These are phyloP conservation scores for Scheffersomyces spartinae DNA, from an alignment of 805 yeast genomes.

Conservation along the genomic window DNA sequence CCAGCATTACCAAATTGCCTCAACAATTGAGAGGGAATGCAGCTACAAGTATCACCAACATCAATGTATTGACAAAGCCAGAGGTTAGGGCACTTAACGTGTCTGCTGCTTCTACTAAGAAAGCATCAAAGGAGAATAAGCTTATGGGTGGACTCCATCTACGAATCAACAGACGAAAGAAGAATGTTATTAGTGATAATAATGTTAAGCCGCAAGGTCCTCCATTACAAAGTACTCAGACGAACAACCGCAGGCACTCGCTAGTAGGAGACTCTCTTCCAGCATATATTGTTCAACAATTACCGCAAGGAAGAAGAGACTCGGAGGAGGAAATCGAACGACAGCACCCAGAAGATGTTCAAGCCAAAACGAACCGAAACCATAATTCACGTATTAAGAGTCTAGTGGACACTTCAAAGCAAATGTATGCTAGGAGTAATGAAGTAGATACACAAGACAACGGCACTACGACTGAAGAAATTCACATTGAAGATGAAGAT, in stretches of 20 bases:
- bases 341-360: not conserved
- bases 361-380: conserved; percentile 1
- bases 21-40: too few species aligned
- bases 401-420: conserved; percentile 23
- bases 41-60: conserved; percentile 15
- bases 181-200: conserved; percentile 1
- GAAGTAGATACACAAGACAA: conserved; percentile 8
- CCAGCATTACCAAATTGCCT: too few species aligned
- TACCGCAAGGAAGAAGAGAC: conserved; percentile 4
- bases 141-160: too few species aligned
- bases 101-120: too few species aligned
- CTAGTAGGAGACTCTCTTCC: conserved; percentile 27
- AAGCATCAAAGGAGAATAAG: conserved; percentile 2
- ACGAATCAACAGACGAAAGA: too few species aligned
- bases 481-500: conserved; percentile 15
- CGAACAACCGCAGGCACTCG: conserved; percentile 15
- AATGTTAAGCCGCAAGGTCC: not conserved
- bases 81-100: too few species aligned
- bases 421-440: conserved; percentile 17
- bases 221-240: conserved; percentile 1
- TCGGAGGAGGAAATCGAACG: conserved; percentile 3
- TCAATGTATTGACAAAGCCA: conserved; percentile 22
- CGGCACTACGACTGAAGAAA: conserved; percentile 6
- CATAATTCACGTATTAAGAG: conserved; percentile 16
- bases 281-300: conserved; percentile 18